Base-by-base conservation (phyloP, 2,329 filamentous ascomycete species). In the Fusarium sp. region DNA sequence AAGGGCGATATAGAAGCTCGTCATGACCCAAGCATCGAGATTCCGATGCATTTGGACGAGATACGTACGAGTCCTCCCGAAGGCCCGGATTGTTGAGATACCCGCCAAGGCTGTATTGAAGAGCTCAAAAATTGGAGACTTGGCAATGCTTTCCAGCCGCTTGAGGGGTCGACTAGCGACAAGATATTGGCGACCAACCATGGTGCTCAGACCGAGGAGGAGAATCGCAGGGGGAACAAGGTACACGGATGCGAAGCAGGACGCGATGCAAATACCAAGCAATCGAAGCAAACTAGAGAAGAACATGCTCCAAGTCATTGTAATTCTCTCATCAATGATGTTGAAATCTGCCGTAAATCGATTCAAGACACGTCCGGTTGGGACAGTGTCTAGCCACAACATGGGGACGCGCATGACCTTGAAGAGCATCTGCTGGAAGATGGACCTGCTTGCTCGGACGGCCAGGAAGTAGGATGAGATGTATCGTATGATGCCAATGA, bases 381-480 rank as follows among this genome's bases (percentile, higher is more conserved):
- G 92, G 0, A 93, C 89, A 0, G 91, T 93, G 74, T 94, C 92
- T n/a, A 94, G 83, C 90, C 91, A 93, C 56, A 90, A 83, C 14
- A 93, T 82, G 1, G 90, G 91, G 2, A 91, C 88, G 13, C 89
- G 86, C 7, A 94, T 82, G 8, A 94, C 83, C 1, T 86, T 83
- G 70, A 86, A 88, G 50, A 89, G 88, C 64, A 93, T 84, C 46
- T 84, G 84, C 13, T 87, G 83, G 66, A 93, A 94, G 3, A 93
- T 81, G 46, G 80, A 79, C 38, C 86, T 83, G 13, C 90, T 92
- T 6, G 91, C 91, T 61, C 83, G 84, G 69, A 93, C 83, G 7
- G 90, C 90, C 49, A 89, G 89, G 5, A 81, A 70, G 73, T 89
- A 91, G 4, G 91, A 81, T 73, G 87, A 87, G 58, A 84, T 84